A percentile compares a stretch with the other conserved stretches of the same genome.
Conservation (phyloP, 2,329 filamentous ascomycete genomes). For the Neofusicoccum kwambonambiense region DNA sequence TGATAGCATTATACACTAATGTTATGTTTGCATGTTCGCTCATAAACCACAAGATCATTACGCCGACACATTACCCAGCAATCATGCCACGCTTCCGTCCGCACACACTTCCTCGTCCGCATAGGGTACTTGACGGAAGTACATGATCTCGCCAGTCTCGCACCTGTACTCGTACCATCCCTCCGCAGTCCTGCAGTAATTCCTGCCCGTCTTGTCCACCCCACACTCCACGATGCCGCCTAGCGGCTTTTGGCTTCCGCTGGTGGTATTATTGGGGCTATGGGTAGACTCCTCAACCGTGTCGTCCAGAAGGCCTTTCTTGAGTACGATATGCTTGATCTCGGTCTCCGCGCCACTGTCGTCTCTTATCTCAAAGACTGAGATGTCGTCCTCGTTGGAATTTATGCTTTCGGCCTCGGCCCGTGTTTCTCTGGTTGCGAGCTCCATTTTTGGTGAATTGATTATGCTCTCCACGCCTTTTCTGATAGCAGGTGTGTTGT, state of each 20-base stretch:
- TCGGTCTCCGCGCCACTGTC: neutral
- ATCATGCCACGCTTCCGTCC: conserved; percentile 3
- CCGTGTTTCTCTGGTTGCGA: neutral
- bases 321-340: neutral
- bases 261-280: neutral
- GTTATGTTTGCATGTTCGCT: neutral
- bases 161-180: conserved; percentile 4
- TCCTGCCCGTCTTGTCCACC: neutral
- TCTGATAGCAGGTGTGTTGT: neutral
- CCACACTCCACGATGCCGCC: neutral
- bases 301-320: neutral
- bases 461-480: neutral
- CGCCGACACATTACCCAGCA: neutral
- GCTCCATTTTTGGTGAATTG: neutral
- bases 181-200: neutral
- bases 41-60: neutral
- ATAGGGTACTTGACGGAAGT: neutral
- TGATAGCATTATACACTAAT: neutral
- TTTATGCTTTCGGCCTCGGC: neutral
- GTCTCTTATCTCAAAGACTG: conserved; percentile 1
- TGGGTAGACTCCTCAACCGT: neutral
- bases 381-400: neutral
- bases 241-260: neutral
- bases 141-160: neutral
- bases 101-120: neutral